Evolutionary conservation across 2,329 filamentous ascomycete genomes (phyloP).

Genomic region (Onygenales sp.): DNA sequence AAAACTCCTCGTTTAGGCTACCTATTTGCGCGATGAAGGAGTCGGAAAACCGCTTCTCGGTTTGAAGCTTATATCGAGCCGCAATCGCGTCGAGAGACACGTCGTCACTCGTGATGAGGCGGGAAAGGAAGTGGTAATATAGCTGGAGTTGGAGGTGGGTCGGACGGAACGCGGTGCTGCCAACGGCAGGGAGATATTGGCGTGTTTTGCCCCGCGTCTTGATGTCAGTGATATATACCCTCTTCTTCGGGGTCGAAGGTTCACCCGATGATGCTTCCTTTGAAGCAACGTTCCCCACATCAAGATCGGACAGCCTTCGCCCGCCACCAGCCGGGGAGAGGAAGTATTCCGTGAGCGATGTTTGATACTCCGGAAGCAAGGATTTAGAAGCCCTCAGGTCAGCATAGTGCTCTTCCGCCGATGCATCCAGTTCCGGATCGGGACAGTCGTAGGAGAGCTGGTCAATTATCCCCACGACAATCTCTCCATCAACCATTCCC

Average conservation of each 20-base stretch:
- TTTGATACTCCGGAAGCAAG: conserved; percentile 34
- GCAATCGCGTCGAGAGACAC: conserved; percentile 63
- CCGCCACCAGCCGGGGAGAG: conserved; percentile 28
- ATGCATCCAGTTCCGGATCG: conserved; percentile 58
- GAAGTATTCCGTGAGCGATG: conserved; percentile 37
- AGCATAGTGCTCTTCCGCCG: conserved; percentile 37
- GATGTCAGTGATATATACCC: conserved; percentile 73
- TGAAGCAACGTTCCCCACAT: conserved; percentile 10
- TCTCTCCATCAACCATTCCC: conserved; percentile 70
- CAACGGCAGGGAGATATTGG: conserved; percentile 49
- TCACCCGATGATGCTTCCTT: conserved; percentile 7
- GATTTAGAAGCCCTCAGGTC: conserved; percentile 25
- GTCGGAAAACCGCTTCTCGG: conserved; percentile 61
- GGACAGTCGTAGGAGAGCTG: conserved; percentile 70
- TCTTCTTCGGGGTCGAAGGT: conserved; percentile 9
- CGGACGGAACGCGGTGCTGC: conserved; percentile 56
- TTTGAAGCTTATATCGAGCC: conserved; percentile 59
- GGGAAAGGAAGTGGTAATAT: conserved; percentile 75
- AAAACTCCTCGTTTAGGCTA: conserved; percentile 57
- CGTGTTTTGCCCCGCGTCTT: conserved; percentile 62
- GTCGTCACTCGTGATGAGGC: conserved; percentile 56
- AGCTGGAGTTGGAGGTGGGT: conserved; percentile 81
- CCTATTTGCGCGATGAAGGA: conserved; percentile 68
- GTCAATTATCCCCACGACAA: conserved; percentile 87
- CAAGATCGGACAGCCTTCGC: conserved; percentile 24